Percentiles rank a stretch among this genome's conserved stretches.
Conservation (phyloP, 164 flowering plant genomes). For the Berberis vulgaris region DNA sequence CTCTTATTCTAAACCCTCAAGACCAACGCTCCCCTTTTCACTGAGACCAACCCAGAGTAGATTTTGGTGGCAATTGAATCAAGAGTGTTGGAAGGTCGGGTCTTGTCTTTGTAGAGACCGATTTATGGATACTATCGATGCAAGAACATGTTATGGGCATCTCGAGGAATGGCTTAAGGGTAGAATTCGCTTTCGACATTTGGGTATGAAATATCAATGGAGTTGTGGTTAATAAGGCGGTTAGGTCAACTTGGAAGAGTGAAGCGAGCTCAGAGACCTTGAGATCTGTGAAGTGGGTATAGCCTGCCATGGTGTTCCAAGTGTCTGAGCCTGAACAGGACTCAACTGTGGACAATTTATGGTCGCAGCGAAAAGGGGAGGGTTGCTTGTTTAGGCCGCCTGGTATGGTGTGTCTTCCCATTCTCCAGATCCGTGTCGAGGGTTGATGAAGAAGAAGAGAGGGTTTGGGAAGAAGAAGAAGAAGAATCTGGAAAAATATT, state of each 20-base stretch:
- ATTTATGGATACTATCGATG: constrained; percentile 78
- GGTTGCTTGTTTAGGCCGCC: too few relatives aligned
- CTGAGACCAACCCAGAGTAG: constrained; percentile 66
- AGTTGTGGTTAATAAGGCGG: constrained; percentile 64
- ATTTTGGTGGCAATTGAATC: constrained; percentile 42
- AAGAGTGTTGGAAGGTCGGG: constrained; percentile 72
- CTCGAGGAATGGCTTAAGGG: constrained; percentile 66
- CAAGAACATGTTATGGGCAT: constrained; percentile 78
- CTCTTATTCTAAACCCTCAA: too few relatives aligned
- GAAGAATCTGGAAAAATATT: too few relatives aligned
- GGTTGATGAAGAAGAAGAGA: too few relatives aligned
- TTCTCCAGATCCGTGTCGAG: too few relatives aligned
- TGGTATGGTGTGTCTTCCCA: too few relatives aligned
- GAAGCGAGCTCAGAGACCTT: constrained; percentile 83
- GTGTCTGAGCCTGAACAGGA: constrained; percentile 73
- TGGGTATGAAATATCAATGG: constrained; percentile 76
- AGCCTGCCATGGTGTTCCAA: constrained; percentile 74
- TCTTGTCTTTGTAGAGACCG: constrained; percentile 47
- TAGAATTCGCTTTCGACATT: constrained; percentile 89
- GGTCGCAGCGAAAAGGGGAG: too few relatives aligned
- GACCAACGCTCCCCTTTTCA: too few relatives aligned
- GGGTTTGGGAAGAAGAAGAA: too few relatives aligned
- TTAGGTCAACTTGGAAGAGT: constrained; percentile 77
- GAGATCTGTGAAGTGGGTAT: constrained; percentile 86
- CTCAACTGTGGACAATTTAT: constrained; percentile 62